Conservation (phyloP, 768 basidiomycete genomes). For the Hirschioporus abietinus region DNA sequence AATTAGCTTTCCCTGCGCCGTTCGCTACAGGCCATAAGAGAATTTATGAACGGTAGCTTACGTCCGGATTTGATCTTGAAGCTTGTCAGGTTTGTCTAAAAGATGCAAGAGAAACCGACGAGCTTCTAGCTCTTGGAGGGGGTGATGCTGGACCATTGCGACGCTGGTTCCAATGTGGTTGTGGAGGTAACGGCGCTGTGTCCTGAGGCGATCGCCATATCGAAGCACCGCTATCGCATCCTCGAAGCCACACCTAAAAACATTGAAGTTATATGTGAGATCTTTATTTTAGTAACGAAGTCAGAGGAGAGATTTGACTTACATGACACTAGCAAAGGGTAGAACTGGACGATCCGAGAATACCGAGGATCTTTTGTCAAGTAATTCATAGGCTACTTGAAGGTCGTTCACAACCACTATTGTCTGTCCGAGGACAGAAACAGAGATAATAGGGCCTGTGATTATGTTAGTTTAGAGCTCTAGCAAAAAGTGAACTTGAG, state of each 20-base stretch:
- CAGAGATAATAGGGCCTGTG: conserved; percentile 11
- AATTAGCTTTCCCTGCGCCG: not conserved
- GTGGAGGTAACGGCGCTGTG: not conserved
- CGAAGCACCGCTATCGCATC: not conserved
- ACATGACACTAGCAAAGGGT: not conserved
- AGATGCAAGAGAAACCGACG: not conserved
- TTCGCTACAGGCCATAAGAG: not conserved
- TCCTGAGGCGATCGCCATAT: not conserved
- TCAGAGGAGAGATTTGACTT: not conserved
- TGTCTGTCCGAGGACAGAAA: conserved; percentile 10
- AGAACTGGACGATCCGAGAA: conserved; percentile 11
- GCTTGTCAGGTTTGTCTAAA: not conserved
- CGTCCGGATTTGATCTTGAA: not conserved
- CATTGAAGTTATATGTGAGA: not conserved
- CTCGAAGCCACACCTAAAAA: not conserved
- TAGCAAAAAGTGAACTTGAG: not conserved
- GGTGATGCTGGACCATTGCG: not conserved
- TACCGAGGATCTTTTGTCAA: conserved; percentile 16
- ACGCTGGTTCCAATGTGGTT: not conserved
- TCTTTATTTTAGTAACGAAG: not conserved
- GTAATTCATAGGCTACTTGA: conserved; percentile 14
- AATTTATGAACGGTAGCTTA: not conserved
- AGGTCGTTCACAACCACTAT: conserved; percentile 13
- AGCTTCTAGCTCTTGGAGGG: not conserved
- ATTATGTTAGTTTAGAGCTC: not conserved